phyloP scores from a whole-genome alignment of 768 basidiomycete species.

The Leccinum longicurvipes region DNA sequence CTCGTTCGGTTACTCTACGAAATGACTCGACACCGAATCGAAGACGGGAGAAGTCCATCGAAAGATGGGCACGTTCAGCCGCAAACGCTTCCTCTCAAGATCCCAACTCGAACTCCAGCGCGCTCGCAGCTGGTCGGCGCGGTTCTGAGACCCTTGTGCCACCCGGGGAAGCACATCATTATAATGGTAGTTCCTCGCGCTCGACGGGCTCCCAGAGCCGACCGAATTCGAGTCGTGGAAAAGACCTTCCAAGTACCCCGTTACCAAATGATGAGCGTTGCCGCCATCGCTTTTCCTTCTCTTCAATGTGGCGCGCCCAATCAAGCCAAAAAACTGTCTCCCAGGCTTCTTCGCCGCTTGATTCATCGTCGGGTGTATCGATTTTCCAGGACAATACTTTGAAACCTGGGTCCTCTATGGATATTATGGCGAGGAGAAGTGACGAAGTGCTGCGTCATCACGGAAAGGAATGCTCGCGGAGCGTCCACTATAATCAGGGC shows the following conservation, averaged over 20 bases:
- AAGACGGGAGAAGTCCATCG: slow-evolving; percentile 31
- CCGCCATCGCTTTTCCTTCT: slow-evolving; percentile 31
- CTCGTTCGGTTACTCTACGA: slow-evolving; percentile 16
- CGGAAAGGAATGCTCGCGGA: slow-evolving; percentile 26
- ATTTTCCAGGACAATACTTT: slow-evolving; percentile 22
- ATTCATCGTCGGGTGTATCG: slow-evolving; percentile 33
- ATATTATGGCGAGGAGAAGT: slow-evolving; percentile 35
- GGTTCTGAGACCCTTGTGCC: slow-evolving; percentile 33
- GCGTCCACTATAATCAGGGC: slow-evolving; percentile 26
- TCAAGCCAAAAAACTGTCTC: slow-evolving; percentile 22
- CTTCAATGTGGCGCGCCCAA: slow-evolving; percentile 27
- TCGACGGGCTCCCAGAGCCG: slow-evolving; percentile 25
- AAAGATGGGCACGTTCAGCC: slow-evolving; percentile 32
- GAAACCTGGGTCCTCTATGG: slow-evolving; percentile 16
- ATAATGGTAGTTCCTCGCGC: slow-evolving; percentile 11
- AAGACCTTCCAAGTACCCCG: slow-evolving; percentile 17
- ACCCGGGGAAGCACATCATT: slow-evolving; percentile 15
- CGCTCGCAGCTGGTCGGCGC: slow-evolving; percentile 14
- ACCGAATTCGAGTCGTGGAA: slow-evolving; percentile 23
- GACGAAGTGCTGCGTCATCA: slow-evolving; percentile 42
- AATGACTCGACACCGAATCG: slow-evolving; percentile 23
- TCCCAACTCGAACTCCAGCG: slow-evolving; percentile 9
- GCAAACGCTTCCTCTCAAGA: slow-evolving; percentile 21
- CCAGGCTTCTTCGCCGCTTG: slow-evolving; percentile 29
- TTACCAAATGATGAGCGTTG: slow-evolving; percentile 22